Percentiles rank a stretch among this genome's conserved stretches.
Evolutionary conservation across 805 yeast genomes (phyloP).

Genomic region (Metschnikowia anglica): DNA sequence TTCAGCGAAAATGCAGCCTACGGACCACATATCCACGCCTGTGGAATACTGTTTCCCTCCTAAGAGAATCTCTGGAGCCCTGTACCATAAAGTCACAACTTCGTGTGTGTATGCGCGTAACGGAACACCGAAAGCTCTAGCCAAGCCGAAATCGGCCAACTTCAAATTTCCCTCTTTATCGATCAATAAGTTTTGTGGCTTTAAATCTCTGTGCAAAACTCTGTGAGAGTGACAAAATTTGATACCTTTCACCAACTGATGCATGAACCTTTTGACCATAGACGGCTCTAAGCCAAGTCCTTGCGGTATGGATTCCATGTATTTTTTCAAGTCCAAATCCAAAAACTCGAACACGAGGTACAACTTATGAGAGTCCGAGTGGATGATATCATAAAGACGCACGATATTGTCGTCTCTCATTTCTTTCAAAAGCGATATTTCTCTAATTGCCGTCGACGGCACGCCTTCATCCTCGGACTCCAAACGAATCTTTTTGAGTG

Average conservation of each 20-base stretch:
- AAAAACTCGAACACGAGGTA: slow-evolving; percentile 91
- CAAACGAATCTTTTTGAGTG: slow-evolving; percentile 88
- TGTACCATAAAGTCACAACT: slow-evolving; percentile 96
- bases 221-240: slow-evolving; percentile 93
- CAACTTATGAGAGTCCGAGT: slow-evolving; percentile 87
- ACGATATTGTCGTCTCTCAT: slow-evolving; percentile 92
- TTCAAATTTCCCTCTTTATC: slow-evolving; percentile 89
- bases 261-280: slow-evolving; percentile 89
- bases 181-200: slow-evolving; percentile 93
- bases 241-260: slow-evolving; percentile 87
- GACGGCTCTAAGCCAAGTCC: slow-evolving; percentile 87
- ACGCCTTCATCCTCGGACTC: slow-evolving; percentile 99
- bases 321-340: slow-evolving; percentile 92
- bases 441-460: slow-evolving; percentile 97
- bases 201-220: slow-evolving; percentile 90
- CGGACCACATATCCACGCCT: slow-evolving; percentile 98
- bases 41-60: slow-evolving; percentile 98
- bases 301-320: slow-evolving; percentile 93
- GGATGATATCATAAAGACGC: slow-evolving; percentile 88
- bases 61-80: slow-evolving; percentile 92
- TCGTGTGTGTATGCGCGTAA: slow-evolving; percentile 96
- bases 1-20: slow-evolving; percentile 96
- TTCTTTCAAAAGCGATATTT: slow-evolving; percentile 90
- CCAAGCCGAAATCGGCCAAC: slow-evolving; percentile 79
- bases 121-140: slow-evolving; percentile 97